Percentiles rank a stretch among this genome's conserved stretches.
Conservation (phyloP, 495 filamentous ascomycete genomes). For the Talaromyces wortmannii region DNA sequence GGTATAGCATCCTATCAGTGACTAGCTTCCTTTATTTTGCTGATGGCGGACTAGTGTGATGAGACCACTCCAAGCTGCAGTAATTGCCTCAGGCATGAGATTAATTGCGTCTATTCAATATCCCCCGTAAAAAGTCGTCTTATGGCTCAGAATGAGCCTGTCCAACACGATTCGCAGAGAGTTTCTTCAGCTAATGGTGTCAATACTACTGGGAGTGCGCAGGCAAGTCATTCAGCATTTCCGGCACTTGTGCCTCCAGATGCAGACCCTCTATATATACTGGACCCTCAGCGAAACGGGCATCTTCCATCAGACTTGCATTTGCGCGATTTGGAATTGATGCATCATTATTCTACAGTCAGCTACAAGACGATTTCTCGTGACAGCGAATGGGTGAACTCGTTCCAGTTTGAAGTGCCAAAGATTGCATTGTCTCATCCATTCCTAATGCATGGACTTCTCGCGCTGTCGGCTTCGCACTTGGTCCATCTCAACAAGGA, state of each 20-base stretch:
- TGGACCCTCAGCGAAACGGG: slow-evolving; percentile 1
- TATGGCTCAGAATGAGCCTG: slow-evolving; percentile 1
- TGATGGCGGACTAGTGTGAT: neutral
- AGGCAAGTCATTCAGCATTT: neutral
- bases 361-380: slow-evolving; percentile 35
- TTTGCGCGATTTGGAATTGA: slow-evolving; percentile 31
- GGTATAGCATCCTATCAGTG: slow-evolving; percentile 14
- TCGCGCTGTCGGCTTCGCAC: slow-evolving; percentile 41
- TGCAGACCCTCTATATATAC: neutral
- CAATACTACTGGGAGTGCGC: neutral
- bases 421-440: slow-evolving; percentile 34
- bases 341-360: slow-evolving; percentile 39
- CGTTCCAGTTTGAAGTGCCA: slow-evolving; percentile 36
- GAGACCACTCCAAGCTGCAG: slow-evolving; percentile 1
- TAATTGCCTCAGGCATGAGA: slow-evolving; percentile 4
- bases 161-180: neutral
- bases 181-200: neutral
- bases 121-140: slow-evolving; percentile 4
- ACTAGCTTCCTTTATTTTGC: neutral
- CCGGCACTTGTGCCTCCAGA: slow-evolving; percentile 1
- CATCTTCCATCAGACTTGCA: slow-evolving; percentile 1
- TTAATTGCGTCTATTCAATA: slow-evolving; percentile 1
- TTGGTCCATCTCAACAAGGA: slow-evolving; percentile 25
- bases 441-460: slow-evolving; percentile 39
- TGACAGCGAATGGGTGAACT: slow-evolving; percentile 16